Evolutionary conservation across 164 flowering plant genomes (phyloP), one percentile per base, ranked within the genome.

Genomic region (Amborella trichopoda): DNA sequence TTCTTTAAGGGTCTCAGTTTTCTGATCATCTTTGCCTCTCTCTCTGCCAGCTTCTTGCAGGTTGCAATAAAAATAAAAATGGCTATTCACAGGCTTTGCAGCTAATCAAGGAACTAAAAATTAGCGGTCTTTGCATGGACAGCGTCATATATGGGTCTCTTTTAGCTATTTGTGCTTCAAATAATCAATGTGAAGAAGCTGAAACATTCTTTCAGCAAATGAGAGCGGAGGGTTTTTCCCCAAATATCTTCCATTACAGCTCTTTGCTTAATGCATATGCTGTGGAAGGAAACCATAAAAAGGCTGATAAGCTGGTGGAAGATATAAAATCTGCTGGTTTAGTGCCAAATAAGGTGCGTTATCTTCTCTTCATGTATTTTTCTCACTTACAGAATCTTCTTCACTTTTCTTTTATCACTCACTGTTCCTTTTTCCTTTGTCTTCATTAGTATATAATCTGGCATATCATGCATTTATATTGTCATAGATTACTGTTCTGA

Each of bases 251-350:
- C 58, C 97, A 90, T 40, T 90, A 83, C 58, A 78, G 94, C 66
- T 78, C 97, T 55, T 68, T 90, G 70, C 80, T 90, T 23, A 85
- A 85, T 77, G 87, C 95, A 26, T 84, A 78, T 59, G 75, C 96
- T 21, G 54, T 37, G 8, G 66, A 63, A 52, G 91, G 95, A 41
- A 60, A 86, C 53, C 63, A 73, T 51, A 57, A 44, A 58, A 80
- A 81, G 71, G 97, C 95, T 28, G 91, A 83, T 27, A 65, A 52
- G 50, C 65, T 85, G 68, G 64, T 85, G 42, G 61, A 69, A 40
- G 83, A 83, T 43, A 83, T 90, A 88, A 77, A 64, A 72, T 73
- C 83, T 56, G 77, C 68, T 47, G 94, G 94, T 61, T 60, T 86
- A 70, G 78, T 67, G 50, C 90, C 85, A 46, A 83, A 90, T 68